Conservation (phyloP, 106 monocot species). For the Acanthochlamys bracteata region DNA sequence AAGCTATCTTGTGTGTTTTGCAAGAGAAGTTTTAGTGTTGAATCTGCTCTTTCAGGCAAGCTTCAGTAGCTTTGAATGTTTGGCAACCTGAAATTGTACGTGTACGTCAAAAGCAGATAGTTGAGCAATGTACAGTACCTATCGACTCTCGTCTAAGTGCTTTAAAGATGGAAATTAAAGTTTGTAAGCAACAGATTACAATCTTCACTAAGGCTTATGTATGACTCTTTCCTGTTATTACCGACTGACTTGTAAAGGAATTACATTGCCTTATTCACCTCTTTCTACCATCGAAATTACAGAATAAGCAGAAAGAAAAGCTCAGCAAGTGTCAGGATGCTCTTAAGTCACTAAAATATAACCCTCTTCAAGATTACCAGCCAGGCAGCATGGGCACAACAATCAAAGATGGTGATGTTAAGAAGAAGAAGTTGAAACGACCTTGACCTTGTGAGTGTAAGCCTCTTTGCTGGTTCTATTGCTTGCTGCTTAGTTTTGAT, state of each 20-base stretch:
- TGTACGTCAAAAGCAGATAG: slow-evolving; percentile 67
- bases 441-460: no score
- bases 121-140: slow-evolving; percentile 78
- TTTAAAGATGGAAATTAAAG: slow-evolving; percentile 69
- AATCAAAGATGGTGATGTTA: slow-evolving; percentile 9
- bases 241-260: neutral
- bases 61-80: slow-evolving; percentile 81
- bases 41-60: slow-evolving; percentile 29
- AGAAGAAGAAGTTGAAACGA: slow-evolving; percentile 34
- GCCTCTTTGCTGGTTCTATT: no score
- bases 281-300: slow-evolving; percentile 3
- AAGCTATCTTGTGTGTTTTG: neutral
- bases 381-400: neutral
- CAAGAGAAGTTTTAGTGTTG: neutral
- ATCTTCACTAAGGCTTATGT: slow-evolving; percentile 58
- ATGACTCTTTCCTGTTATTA: slow-evolving; percentile 15
- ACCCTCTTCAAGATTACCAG: slow-evolving; percentile 40
- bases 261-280: slow-evolving; percentile 1
- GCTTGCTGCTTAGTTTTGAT: no score
- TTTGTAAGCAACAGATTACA: slow-evolving; percentile 78
- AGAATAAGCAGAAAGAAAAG: slow-evolving; percentile 55
- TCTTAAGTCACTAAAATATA: slow-evolving; percentile 61
- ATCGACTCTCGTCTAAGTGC: slow-evolving; percentile 49
- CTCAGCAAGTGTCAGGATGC: slow-evolving; percentile 43
- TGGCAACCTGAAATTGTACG: slow-evolving; percentile 92